These are phyloP conservation scores for Dactylellina parvicollis DNA, from an alignment of 2,329 filamentous ascomycete species.

Conservation along the genomic window DNA sequence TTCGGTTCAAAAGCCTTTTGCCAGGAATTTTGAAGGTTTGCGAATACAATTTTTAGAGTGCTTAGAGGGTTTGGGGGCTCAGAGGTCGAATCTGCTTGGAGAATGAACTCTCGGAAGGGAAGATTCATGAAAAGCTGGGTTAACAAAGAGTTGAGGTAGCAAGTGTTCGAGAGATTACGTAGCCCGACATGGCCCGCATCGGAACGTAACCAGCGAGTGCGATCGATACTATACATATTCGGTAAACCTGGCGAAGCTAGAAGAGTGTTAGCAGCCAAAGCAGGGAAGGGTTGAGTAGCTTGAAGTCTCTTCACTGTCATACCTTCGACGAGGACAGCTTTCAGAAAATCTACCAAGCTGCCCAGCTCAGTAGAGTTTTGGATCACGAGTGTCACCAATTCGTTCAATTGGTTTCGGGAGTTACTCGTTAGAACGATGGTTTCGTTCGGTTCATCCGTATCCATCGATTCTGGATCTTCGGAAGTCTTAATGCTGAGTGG, in stretches of 20 bases:
- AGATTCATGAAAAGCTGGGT: constrained; percentile 97
- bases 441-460: constrained; percentile 67
- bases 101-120: constrained; percentile 84
- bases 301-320: constrained; percentile 10
- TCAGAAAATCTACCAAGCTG: constrained; percentile 41
- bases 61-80: constrained; percentile 69
- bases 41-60: constrained; percentile 84
- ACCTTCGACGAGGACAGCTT: constrained; percentile 54
- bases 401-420: constrained; percentile 34
- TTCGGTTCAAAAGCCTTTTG: constrained; percentile 77
- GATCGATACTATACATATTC: constrained; percentile 56
- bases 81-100: constrained; percentile 66
- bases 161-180: constrained; percentile 93
- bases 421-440: constrained; percentile 67
- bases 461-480: constrained; percentile 36
- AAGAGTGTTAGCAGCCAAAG: constrained; percentile 54
- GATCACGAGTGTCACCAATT: constrained; percentile 21
- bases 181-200: constrained; percentile 85
- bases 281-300: constrained; percentile 58
- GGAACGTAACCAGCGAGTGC: constrained; percentile 66
- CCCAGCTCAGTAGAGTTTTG: constrained; percentile 24
- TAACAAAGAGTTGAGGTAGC: constrained; percentile 93
- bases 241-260: constrained; percentile 54
- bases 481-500: constrained; percentile 2
- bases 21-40: constrained; percentile 83